Evolutionary conservation across 805 yeast species (phyloP).

Genomic region (Saccharomycopsis fibuligera): DNA sequence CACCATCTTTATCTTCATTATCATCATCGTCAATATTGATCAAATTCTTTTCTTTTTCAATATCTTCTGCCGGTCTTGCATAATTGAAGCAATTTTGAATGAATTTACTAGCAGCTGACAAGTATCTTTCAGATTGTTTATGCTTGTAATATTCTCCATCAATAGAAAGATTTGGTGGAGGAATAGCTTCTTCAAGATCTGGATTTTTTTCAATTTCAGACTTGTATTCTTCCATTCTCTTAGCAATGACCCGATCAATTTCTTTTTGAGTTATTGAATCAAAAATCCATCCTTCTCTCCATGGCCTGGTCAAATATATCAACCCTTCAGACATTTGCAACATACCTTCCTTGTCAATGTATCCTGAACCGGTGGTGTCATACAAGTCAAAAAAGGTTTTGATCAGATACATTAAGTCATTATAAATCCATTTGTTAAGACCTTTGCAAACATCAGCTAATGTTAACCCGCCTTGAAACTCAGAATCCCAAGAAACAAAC

Average conservation of each 20-base stretch:
- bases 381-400: slow-evolving; percentile 75
- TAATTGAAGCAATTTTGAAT: slow-evolving; percentile 85
- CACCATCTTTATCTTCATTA: background rate
- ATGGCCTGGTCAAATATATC: slow-evolving; percentile 73
- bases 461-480: slow-evolving; percentile 47
- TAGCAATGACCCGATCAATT: slow-evolving; percentile 64
- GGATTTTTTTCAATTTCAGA: slow-evolving; percentile 26
- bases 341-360: slow-evolving; percentile 71
- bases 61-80: slow-evolving; percentile 53
- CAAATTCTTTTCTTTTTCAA: slow-evolving; percentile 1
- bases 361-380: slow-evolving; percentile 52
- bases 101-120: slow-evolving; percentile 81
- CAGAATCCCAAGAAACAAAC: slow-evolving; percentile 67
- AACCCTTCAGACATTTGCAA: slow-evolving; percentile 83
- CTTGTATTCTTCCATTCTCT: slow-evolving; percentile 43
- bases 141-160: slow-evolving; percentile 56
- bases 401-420: slow-evolving; percentile 72
- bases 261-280: slow-evolving; percentile 59
- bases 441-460: slow-evolving; percentile 70
- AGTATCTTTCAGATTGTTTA: slow-evolving; percentile 70
- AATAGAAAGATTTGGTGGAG: slow-evolving; percentile 56
- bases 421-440: slow-evolving; percentile 57
- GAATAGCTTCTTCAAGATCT: slow-evolving; percentile 34
- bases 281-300: slow-evolving; percentile 65
- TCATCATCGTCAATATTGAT: background rate